A percentile compares a stretch with the other conserved stretches of the same genome.
These are phyloP conservation scores for Penicillium sp. DNA, from an alignment of 2,329 filamentous ascomycete species.

Conservation along the genomic window DNA sequence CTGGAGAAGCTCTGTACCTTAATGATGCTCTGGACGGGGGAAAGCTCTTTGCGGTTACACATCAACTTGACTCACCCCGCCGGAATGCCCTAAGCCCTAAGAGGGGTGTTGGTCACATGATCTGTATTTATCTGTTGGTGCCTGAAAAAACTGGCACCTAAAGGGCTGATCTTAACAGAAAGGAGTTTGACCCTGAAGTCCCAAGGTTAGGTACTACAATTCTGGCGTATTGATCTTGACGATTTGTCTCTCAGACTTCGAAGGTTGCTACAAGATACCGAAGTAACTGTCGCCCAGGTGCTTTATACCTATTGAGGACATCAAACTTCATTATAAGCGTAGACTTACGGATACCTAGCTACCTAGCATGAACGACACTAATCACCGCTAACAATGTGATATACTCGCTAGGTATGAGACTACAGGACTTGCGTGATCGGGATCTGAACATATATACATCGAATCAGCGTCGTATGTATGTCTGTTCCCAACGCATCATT, in stretches of 20 bases:
- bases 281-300: neutral
- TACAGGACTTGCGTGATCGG: neutral
- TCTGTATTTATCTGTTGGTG: neutral
- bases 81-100: constrained; percentile 34
- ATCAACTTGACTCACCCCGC: constrained; percentile 34
- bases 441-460: neutral
- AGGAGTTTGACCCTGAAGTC: no score
- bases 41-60: constrained; percentile 9
- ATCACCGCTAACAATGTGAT: neutral
- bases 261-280: neutral
- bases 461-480: constrained; percentile 1
- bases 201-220: no score
- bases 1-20: constrained; percentile 13
- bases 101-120: constrained; percentile 27
- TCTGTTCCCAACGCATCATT: neutral
- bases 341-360: neutral
- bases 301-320: neutral
- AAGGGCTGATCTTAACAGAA: no score
- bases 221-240: neutral
- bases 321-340: neutral
- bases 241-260: neutral
- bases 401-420: neutral
- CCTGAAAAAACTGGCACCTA: neutral
- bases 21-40: constrained; percentile 16
- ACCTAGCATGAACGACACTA: neutral